phyloP scores from a whole-genome alignment of 805 yeast species.

The Candida adriatica region DNA sequence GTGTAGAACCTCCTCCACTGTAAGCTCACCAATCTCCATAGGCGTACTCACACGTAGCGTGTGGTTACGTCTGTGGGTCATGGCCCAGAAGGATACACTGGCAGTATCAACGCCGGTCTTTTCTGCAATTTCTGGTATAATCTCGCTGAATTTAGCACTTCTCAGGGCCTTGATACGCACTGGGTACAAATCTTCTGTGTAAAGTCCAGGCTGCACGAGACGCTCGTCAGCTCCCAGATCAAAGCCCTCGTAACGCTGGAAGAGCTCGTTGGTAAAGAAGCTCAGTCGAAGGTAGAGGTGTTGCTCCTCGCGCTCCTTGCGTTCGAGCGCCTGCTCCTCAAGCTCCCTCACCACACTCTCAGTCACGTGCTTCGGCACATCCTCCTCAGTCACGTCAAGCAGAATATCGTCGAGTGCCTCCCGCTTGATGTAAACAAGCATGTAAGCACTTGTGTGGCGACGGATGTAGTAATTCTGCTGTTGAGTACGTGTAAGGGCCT shows the following conservation, averaged over 20 bases:
- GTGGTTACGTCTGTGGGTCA: conserved; percentile 54
- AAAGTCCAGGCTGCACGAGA: conserved; percentile 38
- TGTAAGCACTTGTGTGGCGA: conserved; percentile 91
- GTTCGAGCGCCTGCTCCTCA: conserved; percentile 43
- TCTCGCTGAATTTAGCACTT: conserved; percentile 42
- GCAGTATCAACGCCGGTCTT: conserved; percentile 31
- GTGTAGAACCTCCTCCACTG: conserved; percentile 47
- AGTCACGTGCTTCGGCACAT: conserved; percentile 45
- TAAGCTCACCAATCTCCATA: conserved; percentile 28
- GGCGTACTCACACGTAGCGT: conserved; percentile 58
- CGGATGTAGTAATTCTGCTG: conserved; percentile 59
- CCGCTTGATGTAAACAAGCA: conserved; percentile 87
- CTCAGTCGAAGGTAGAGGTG: conserved; percentile 54
- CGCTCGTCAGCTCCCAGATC: conserved; percentile 66
- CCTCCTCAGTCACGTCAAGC: conserved; percentile 35
- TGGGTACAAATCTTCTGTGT: conserved; percentile 41
- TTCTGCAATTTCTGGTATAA: conserved; percentile 44
- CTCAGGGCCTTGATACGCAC: conserved; percentile 45
- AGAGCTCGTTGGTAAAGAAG: conserved; percentile 46
- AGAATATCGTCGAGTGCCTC: conserved; percentile 50
- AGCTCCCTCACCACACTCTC: conserved; percentile 57
- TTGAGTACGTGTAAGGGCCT: conserved; percentile 48
- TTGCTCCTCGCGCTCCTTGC: conserved; percentile 65
- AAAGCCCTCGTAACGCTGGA: conserved; percentile 59
- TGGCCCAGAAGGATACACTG: conserved; percentile 52